phyloP scores from a whole-genome alignment of 2,329 filamentous ascomycete species.

The Ophiocordyceps unilateralis region DNA sequence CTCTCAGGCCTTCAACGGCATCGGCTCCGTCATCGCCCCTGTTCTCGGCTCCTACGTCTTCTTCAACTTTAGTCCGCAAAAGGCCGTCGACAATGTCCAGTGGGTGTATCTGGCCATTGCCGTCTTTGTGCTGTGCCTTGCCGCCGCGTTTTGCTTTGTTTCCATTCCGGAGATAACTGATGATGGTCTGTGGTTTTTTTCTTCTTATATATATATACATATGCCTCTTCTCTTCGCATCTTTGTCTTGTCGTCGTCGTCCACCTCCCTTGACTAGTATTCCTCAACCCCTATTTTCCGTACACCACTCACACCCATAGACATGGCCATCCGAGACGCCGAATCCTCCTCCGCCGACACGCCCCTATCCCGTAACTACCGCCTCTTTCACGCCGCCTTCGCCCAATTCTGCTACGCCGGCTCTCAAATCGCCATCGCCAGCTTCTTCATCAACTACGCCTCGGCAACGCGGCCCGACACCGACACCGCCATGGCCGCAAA shows the following conservation, averaged over 20 bases:
- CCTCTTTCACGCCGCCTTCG: conserved; percentile 57
- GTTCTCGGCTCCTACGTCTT: conserved; percentile 58
- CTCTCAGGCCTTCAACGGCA: conserved; percentile 60
- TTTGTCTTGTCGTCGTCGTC: too few species aligned
- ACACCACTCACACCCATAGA: conserved; percentile 18
- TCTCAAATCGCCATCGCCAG: conserved; percentile 49
- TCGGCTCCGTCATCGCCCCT: conserved; percentile 56
- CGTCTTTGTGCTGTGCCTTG: conserved; percentile 50
- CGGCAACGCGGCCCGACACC: conserved; percentile 38
- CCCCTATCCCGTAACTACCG: conserved; percentile 55
- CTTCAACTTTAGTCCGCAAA: conserved; percentile 43
- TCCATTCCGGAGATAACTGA: conserved; percentile 54
- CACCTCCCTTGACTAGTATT: background rate
- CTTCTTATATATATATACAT: too few species aligned
- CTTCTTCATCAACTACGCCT: conserved; percentile 62
- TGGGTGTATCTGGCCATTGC: conserved; percentile 64
- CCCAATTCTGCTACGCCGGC: conserved; percentile 66
- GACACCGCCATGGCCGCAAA: conserved; percentile 37
- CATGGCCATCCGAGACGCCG: conserved; percentile 37
- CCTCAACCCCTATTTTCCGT: background rate
- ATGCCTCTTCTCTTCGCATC: too few species aligned
- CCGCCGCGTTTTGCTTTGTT: conserved; percentile 47
- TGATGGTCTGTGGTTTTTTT: conserved; percentile 12
- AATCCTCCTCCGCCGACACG: conserved; percentile 31
- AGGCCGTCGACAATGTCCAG: conserved; percentile 49